These are phyloP conservation scores for Skeletonema tropicum DNA, from an alignment of 108 stramenopile species.

Conservation along the genomic window DNA sequence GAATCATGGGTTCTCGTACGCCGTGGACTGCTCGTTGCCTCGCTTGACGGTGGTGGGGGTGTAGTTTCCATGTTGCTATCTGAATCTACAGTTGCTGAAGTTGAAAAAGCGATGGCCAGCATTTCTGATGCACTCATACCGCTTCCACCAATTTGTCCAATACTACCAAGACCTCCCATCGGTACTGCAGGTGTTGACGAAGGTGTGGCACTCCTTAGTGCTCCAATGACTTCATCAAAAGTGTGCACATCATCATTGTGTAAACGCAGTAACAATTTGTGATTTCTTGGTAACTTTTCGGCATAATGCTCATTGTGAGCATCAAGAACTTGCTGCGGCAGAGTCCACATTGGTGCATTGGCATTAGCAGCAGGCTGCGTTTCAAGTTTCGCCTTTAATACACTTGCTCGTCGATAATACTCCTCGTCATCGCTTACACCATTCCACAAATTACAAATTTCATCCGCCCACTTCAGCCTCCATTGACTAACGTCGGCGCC, in stretches of 20 bases:
- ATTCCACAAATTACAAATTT: slow-evolving; percentile 72
- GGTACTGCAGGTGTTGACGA: slow-evolving; percentile 17
- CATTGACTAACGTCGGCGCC: slow-evolving; percentile 84
- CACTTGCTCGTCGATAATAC: slow-evolving; percentile 45
- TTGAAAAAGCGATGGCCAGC: neutral
- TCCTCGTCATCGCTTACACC: slow-evolving; percentile 63
- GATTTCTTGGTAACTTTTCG: slow-evolving; percentile 49
- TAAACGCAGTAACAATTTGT: slow-evolving; percentile 68
- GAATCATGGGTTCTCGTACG: slow-evolving; percentile 2
- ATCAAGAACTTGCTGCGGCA: slow-evolving; percentile 42
- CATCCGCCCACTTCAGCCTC: slow-evolving; percentile 77
- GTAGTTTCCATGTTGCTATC: slow-evolving; percentile 8
- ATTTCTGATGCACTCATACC: slow-evolving; percentile 39
- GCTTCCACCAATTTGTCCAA: slow-evolving; percentile 41
- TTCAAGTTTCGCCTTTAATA: slow-evolving; percentile 13
- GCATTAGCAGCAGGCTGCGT: neutral
- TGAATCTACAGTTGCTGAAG: neutral
- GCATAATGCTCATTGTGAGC: slow-evolving; percentile 26
- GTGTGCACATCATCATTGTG: slow-evolving; percentile 99
- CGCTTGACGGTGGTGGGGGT: neutral
- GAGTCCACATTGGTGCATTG: slow-evolving; percentile 19
- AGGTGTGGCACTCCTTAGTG: slow-evolving; percentile 49
- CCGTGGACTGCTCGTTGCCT: slow-evolving; percentile 17
- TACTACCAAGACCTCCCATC: slow-evolving; percentile 32
- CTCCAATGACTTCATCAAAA: slow-evolving; percentile 91